Evolutionary conservation across 148 eudicot species (phyloP).

Genomic region (Nepenthes mirabilis): DNA sequence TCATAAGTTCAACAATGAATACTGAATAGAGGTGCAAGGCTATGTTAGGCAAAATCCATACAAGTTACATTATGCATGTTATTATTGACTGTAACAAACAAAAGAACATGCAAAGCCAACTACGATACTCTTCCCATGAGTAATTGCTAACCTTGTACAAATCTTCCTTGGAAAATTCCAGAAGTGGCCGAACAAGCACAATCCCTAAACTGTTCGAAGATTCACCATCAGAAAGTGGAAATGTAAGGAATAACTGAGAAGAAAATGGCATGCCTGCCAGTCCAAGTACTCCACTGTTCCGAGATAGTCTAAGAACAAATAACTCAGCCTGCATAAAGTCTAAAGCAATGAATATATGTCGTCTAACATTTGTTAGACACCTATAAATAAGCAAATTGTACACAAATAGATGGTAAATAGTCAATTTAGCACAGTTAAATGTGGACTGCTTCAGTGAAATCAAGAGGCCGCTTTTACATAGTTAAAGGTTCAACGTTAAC

Average conservation of each 20-base stretch:
- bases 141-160: conserved; percentile 53
- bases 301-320: conserved; percentile 81
- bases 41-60: too few relatives aligned
- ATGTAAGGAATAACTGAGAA: conserved; percentile 42
- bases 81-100: background rate
- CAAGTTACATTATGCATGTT: too few relatives aligned
- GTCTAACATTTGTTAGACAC: too few relatives aligned
- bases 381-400: too few relatives aligned
- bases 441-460: background rate
- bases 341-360: background rate
- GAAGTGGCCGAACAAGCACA: conserved; percentile 69
- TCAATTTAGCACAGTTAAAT: background rate
- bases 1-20: too few relatives aligned
- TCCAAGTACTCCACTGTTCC: conserved; percentile 96
- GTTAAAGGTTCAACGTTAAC: too few relatives aligned
- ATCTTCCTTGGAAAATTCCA: conserved; percentile 73
- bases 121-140: background rate
- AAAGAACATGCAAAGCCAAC: background rate
- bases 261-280: conserved; percentile 93
- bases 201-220: conserved; percentile 32
- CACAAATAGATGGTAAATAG: background rate
- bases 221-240: conserved; percentile 20
- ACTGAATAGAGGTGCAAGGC: too few relatives aligned
- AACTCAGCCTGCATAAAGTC: conserved; percentile 63
- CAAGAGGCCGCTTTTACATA: too few relatives aligned